phyloP scores from a whole-genome alignment of 176 grass and related monocot genomes.

The Ensete glaucum region DNA sequence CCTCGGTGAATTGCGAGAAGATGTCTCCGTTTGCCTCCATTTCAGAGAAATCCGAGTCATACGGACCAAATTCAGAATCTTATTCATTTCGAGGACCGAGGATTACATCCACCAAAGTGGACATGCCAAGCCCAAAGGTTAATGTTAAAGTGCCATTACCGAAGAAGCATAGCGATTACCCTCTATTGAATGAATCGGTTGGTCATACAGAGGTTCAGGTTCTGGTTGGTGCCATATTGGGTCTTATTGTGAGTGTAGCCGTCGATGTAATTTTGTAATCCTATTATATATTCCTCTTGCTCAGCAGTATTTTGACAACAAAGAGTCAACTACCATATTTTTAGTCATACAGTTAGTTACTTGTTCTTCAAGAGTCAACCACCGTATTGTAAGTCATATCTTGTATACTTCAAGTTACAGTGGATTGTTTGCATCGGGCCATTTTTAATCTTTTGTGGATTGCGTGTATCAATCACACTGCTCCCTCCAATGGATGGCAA shows the following conservation, averaged over 20 bases:
- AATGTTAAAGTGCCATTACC: constrained; percentile 19
- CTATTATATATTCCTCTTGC: background rate
- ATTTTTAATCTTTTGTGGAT: no score
- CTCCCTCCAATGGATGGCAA: no score
- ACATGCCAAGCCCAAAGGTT: background rate
- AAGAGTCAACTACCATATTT: background rate
- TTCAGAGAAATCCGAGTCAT: constrained; percentile 13
- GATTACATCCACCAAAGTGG: background rate
- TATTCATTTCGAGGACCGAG: background rate
- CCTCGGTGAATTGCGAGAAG: constrained; percentile 25
- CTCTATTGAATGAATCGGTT: constrained; percentile 49
- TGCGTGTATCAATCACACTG: no score
- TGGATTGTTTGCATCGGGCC: no score
- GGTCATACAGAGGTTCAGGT: constrained; percentile 81
- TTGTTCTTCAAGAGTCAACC: no score
- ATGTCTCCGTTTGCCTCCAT: constrained; percentile 25
- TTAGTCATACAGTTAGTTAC: no score
- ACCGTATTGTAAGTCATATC: no score
- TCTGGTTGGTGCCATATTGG: constrained; percentile 56
- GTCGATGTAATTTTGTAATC: constrained; percentile 41
- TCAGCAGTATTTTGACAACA: background rate
- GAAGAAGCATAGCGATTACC: constrained; percentile 10
- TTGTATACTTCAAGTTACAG: no score
- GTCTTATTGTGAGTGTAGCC: constrained; percentile 53
- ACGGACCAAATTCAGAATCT: constrained; percentile 8